A percentile compares a stretch with the other conserved stretches of the same genome.
These are phyloP conservation scores for Monosporozyma solicola DNA, from an alignment of 805 yeast species.

Conservation along the genomic window DNA sequence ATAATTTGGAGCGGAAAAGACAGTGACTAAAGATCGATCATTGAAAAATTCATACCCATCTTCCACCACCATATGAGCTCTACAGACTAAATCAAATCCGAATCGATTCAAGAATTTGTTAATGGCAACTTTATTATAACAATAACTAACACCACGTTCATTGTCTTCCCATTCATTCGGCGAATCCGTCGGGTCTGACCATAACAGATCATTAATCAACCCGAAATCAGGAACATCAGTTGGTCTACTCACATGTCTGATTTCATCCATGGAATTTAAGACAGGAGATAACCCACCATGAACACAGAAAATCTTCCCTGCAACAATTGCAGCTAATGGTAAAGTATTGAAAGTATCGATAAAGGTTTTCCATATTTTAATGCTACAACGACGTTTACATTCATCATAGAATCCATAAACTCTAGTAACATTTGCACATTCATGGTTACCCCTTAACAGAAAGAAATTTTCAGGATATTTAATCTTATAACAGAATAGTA, in stretches of 20 bases:
- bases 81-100: conserved; percentile 65
- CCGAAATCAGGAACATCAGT: conserved; percentile 82
- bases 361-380: conserved; percentile 89
- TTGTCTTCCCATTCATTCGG: conserved; percentile 65
- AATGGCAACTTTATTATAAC: conserved; percentile 68
- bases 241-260: conserved; percentile 64
- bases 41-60: conserved; percentile 81
- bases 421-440: conserved; percentile 92
- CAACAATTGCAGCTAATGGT: conserved; percentile 93
- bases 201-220: conserved; percentile 62
- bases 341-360: conserved; percentile 92
- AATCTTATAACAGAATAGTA: conserved; percentile 85
- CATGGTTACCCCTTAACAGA: conserved; percentile 90
- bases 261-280: conserved; percentile 53
- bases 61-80: conserved; percentile 88
- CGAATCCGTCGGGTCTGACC: conserved; percentile 71
- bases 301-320: conserved; percentile 86
- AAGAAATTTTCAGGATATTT: conserved; percentile 96
- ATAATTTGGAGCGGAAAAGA: conserved; percentile 73
- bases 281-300: conserved; percentile 81
- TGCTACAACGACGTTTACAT: conserved; percentile 86
- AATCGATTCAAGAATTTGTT: conserved; percentile 56
- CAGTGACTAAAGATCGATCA: conserved; percentile 64
- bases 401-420: conserved; percentile 98
- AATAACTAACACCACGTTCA: conserved; percentile 75